Evolutionary conservation across 2,329 filamentous ascomycete species (phyloP), one percentile per base, ranked within the genome.

Genomic region (Dothistroma pini): DNA sequence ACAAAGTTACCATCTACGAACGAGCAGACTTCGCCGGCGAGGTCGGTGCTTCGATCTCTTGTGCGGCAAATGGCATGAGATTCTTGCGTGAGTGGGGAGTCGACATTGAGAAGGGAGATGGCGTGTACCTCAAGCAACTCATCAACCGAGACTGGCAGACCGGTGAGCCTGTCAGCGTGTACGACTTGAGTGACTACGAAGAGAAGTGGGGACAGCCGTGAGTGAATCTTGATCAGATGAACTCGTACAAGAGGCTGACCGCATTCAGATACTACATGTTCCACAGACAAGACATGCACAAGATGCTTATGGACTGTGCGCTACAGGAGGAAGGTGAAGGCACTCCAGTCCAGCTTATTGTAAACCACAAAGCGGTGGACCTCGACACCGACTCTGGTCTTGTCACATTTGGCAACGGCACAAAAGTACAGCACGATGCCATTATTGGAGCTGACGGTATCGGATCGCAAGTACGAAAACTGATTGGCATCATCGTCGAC

Each of bases 111-210:
- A 85, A 84, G 68, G 87, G 86, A 9, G 83, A 88, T 60, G 86
- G 86, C 0, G 87, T 90, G 1, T 76, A 89, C 1, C 75, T 90
- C 54, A 80, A 80, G 73, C 86, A 86, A 68, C 79, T 90, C 56
- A 89, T 90, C 75, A 88, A 86, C 71, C 82, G 84, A 3, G 86
- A 89, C 74, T 90, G 87, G 87, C 82, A 83, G 70, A 89, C 86
- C 0, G 87, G 87, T 0, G 83, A 89, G 74, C 82, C 84, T 0
- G 80, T 86, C 25, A 88, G 82, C 65, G 83, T 86, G 0, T 89
- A 87, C 66, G 81, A 84, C 66, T 74, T 90, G 19, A 80, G 76
- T 11, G 86, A 89, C 69, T 89, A 89, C 60, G 82, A 89, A 72
- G 70, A 84, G 75, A 78, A 77, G 57, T 89, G 86, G 86, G 86